Evolutionary conservation across 805 yeast species (phyloP).

Genomic region (Wickerhamomyces rabaulensis): DNA sequence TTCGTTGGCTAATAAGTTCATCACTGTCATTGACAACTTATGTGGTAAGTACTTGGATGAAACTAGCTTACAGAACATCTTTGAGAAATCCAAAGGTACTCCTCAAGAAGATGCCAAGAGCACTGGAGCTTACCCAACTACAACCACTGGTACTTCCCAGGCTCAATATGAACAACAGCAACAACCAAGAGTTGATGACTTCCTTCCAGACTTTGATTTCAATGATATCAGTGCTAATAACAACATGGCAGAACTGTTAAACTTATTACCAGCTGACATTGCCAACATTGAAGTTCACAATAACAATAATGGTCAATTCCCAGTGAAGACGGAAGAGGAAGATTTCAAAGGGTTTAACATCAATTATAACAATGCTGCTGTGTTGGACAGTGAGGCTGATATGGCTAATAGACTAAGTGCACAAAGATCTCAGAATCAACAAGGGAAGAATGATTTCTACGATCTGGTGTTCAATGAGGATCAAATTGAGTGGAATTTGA

Average conservation of each 20-base stretch:
- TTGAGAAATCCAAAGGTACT: background rate
- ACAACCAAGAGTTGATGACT: constrained; percentile 5
- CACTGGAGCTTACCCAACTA: background rate
- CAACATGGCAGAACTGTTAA: constrained; percentile 18
- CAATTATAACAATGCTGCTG: background rate
- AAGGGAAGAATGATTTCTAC: background rate
- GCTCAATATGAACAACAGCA: background rate
- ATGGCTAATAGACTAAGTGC: background rate
- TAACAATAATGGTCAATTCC: background rate
- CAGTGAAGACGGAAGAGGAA: background rate
- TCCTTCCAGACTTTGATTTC: constrained; percentile 23
- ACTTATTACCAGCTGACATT: constrained; percentile 21
- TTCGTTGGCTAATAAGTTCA: constrained; percentile 40
- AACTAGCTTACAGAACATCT: constrained; percentile 7
- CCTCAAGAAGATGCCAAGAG: background rate
- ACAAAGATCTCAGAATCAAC: background rate
- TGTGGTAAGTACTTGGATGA: constrained; percentile 26
- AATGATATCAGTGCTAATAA: constrained; percentile 18
- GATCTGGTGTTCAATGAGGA: background rate
- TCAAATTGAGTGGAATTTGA: background rate
- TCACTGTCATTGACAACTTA: constrained; percentile 40
- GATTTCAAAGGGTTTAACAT: background rate
- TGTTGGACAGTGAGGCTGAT: background rate
- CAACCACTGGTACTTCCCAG: background rate
- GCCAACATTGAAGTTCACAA: constrained; percentile 13